Base-by-base conservation (phyloP, 371 early-diverging fungal species). In the Apophysomyces sp. region DNA sequence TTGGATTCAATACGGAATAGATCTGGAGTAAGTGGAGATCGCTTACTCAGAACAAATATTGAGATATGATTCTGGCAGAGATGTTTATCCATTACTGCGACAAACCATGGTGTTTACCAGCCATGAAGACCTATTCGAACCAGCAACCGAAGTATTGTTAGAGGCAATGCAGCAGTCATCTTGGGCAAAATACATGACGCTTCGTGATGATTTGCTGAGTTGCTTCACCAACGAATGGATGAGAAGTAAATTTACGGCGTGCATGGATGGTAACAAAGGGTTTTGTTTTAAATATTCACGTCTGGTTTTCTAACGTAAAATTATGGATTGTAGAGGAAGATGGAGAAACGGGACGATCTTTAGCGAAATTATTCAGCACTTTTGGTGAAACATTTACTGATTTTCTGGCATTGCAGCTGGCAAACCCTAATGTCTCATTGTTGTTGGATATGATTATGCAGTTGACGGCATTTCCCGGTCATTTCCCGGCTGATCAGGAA, bases 311-410 rank as follows among this genome's bases (percentile, higher is more conserved):
- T 5, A 12, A 34, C 49, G 6, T 39, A 52, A 18, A 31, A 16
- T 52, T 15, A 13, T 56, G 27, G 27, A 13, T 55, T 24, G 15
- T 57, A 79, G 83, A 83, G 12, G 76, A 81, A 27, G 84, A 85
- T 65, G 90, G 86, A 21, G 78, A 86, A n/a, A 61, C 70, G 3
- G 84, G 82, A 0, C 71, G 76, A 53, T 66, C 68, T 36, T 68
- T 92, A 30, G 86, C 89, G 13, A 80, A 83, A 41, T 68, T 91
- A 26, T 71, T 90, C 26, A 77, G 86, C 0, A 72, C 84, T 4
- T 89, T 86, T 73, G 93, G 91, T 18, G 92, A 92, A 61, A 83
- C 83, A 15, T 90, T 85, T 67, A 76, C 84, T 2, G 86, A 89
- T 61, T 84, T 78, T 62, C 68, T 91, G 12, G 78, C 82, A 0